Base-by-base conservation (phyloP, 2,329 filamentous ascomycete species). In the Colletotrichum agaves region DNA sequence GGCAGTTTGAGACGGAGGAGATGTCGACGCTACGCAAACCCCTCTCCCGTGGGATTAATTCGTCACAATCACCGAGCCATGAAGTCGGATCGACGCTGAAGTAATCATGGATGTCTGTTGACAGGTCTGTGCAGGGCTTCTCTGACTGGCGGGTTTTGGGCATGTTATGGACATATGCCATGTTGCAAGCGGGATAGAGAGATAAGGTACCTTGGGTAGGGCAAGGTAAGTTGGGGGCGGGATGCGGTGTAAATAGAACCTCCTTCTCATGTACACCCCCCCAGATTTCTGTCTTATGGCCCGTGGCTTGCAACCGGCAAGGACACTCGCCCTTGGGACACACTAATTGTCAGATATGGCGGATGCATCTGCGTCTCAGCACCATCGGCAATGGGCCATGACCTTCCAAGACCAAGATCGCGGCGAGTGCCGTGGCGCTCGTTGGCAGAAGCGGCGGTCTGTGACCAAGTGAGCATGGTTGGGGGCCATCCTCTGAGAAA, bases 371-470 rank as follows among this genome's bases (percentile, higher is more conserved):
- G 6, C 41, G 35, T 49, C 63, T 67, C 57, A 63, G 63, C 50
- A 57, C 50, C 19, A 44, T 19, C 23, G 23, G 44, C 41, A 50
- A 62, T 66, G 41, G 58, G 49, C 58, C 63, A 41, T 50, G 58
- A 53, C 33, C 50, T 46, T 27, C 31, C 44, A 53, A 50, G 62
- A 55, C 11, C 23, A 43, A 35, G 39, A 62, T 56, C 37, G 37
- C 33, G 27, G 63, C 37, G 35, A 59, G 44, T 33, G 31, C 27
- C 41, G 63, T 62, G 63, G 49, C 63, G 58, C 15, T 33, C 52
- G 44, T 15, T 67, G 63, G 60, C 64, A 58, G 63, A 31, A 21
- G 60, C 63, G 60, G 60, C 60, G 63, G 44, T 67, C 64, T 63
- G 64, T 67, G 60, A 31, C 17, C 60, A 17, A 31, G 27, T 15